phyloP scores from a whole-genome alignment of 2,329 filamentous ascomycete species.

The Nemania sp. region DNA sequence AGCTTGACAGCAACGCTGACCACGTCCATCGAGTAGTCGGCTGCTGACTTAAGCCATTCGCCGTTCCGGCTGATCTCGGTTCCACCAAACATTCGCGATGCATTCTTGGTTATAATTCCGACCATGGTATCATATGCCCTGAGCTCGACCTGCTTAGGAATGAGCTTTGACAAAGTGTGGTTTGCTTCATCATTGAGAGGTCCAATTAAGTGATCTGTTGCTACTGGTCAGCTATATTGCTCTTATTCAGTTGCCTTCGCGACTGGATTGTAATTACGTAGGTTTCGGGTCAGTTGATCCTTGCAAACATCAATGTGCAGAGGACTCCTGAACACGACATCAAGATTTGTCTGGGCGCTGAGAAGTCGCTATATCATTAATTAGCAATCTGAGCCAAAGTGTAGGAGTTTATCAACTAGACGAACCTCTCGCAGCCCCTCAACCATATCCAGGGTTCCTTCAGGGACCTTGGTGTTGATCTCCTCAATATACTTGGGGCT shows the following conservation, averaged over 20 bases:
- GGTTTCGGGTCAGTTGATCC: constrained; percentile 28
- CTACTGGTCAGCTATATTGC: constrained; percentile 4
- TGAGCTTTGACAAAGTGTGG: constrained; percentile 26
- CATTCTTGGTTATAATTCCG: constrained; percentile 31
- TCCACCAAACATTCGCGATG: constrained; percentile 30
- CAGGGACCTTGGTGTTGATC: constrained; percentile 29
- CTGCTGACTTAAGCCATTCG: constrained; percentile 29
- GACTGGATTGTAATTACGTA: constrained; percentile 19
- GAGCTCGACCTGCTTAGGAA: constrained; percentile 23
- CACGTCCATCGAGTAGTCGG: constrained; percentile 31
- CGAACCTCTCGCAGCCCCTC: constrained; percentile 28
- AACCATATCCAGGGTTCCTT: constrained; percentile 31
- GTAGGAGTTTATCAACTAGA: background rate
- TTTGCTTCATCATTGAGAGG: constrained; percentile 28
- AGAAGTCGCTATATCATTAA: constrained; percentile 22
- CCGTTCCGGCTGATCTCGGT: constrained; percentile 27
- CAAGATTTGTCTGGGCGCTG: constrained; percentile 29
- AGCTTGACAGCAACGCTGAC: constrained; percentile 29
- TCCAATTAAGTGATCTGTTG: constrained; percentile 25
- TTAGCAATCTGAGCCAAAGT: background rate
- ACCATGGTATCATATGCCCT: constrained; percentile 29
- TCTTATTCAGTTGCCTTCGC: background rate
- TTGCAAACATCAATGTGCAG: constrained; percentile 31
- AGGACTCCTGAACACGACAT: constrained; percentile 30
- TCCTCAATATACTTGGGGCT: constrained; percentile 31